Base-by-base conservation (phyloP, 306 rosid species). In the Senna tora region DNA sequence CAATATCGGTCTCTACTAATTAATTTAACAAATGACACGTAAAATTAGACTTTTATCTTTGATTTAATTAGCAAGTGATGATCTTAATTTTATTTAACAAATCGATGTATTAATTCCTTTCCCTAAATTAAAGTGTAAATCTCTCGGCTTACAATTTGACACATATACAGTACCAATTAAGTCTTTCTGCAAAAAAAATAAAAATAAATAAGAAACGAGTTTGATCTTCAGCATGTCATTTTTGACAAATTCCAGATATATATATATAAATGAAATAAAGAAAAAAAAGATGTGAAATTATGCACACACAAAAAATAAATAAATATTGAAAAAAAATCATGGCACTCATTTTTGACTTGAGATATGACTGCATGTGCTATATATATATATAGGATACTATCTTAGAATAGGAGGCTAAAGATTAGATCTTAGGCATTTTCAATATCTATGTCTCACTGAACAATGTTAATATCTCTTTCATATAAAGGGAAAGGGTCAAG, bases 181-280 rank as follows among this genome's bases (percentile, higher is more conserved):
- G n/a, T n/a, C n/a, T n/a, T n/a, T n/a, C n/a, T n/a, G n/a, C n/a
- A n/a, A n/a, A n/a, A 12, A 7, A 12, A 9, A 16, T 0, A 14
- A n/a, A n/a, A n/a, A n/a, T n/a, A n/a, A n/a, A 22, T 22, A 7
- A 4, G 6, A 55, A 55, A 30, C 19, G 7, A 15, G 3, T 32
- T 21, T 21, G 58, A 57, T 70, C 14, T 21, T 36, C 34, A 56
- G 92, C 87, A 82, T 65, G 73, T 72, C 80, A 39, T 60, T 63
- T 84, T 84, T 90, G 86, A 90, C 87, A 75, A 84, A 72, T 1
- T 25, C 41, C 50, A 34, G 66, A 43, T n/a, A 77, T n/a, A n/a
- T n/a, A n/a, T n/a, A n/a, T n/a, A n/a, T n/a, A n/a, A n/a, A n/a
- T n/a, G n/a, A n/a, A n/a, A n/a, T n/a, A 43, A 67, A 21, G 53